Evolutionary conservation across 1,284 basidiomycete genomes (phyloP).

Genomic region (Heterobasidion irregulare): DNA sequence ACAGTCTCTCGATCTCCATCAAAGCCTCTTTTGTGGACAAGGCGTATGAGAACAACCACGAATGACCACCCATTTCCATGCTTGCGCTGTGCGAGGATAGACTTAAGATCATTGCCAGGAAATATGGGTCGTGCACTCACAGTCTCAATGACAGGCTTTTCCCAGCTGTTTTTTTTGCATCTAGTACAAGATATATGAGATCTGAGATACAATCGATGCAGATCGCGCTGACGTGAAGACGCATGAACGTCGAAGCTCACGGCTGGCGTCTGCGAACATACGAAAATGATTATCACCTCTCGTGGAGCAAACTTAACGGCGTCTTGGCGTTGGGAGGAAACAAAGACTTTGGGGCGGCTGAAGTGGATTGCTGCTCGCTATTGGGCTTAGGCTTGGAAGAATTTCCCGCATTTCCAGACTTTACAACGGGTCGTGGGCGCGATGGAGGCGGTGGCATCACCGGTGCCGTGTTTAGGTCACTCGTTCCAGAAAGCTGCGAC

Average conservation of each 20-base stretch:
- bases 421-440: conserved; percentile 37
- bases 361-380: background rate
- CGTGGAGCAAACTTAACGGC: conserved; percentile 68
- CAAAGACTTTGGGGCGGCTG: conserved; percentile 33
- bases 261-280: background rate
- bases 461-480: too few relatives aligned
- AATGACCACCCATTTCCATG: conserved; percentile 48
- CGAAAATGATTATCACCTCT: conserved; percentile 39
- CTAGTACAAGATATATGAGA: conserved; percentile 23
- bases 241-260: background rate
- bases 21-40: conserved; percentile 59
- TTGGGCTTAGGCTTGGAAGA: conserved; percentile 27
- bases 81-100: conserved; percentile 27
- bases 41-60: conserved; percentile 51
- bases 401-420: conserved; percentile 82
- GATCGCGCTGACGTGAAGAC: background rate
- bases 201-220: background rate
- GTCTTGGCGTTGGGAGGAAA: conserved; percentile 81
- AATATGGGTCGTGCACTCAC: conserved; percentile 29
- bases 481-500: too few relatives aligned
- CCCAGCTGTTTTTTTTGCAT: conserved; percentile 84
- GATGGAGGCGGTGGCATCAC: too few relatives aligned
- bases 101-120: too few relatives aligned
- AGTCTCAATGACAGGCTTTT: conserved; percentile 67
- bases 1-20: conserved; percentile 51